Conservation (phyloP, 371 early-diverging fungal species). For the Capniomyces stellatus region DNA sequence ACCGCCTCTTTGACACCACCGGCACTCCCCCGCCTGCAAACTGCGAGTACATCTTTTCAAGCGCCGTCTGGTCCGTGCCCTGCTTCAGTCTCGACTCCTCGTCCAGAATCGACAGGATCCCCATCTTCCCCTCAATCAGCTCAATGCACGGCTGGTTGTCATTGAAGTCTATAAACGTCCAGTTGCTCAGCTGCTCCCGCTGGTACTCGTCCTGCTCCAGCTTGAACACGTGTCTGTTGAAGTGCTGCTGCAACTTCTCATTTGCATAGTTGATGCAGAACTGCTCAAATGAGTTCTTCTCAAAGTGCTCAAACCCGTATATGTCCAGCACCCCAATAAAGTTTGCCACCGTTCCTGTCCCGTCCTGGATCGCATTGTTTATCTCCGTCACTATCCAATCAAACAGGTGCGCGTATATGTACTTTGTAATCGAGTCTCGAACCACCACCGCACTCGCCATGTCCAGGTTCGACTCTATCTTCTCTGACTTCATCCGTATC, state of each 20-base stretch:
- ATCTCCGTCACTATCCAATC: conserved; percentile 79
- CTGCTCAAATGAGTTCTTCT: conserved; percentile 98
- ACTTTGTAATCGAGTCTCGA: conserved; percentile 86
- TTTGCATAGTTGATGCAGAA: conserved; percentile 98
- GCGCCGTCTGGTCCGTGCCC: conserved; percentile 64
- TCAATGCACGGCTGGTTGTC: conserved; percentile 99
- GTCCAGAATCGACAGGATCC: conserved; percentile 89
- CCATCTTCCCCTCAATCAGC: conserved; percentile 90
- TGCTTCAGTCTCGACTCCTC: conserved; percentile 87
- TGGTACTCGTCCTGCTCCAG: conserved; percentile 92
- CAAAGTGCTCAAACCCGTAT: conserved; percentile 93
- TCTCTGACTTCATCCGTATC: conserved; percentile 70
- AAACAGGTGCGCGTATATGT: conserved; percentile 79
- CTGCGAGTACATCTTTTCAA: conserved; percentile 65
- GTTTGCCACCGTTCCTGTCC: conserved; percentile 26
- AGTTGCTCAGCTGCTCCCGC: conserved; percentile 68
- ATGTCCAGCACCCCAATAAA: conserved; percentile 96
- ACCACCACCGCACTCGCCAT: conserved; percentile 58
- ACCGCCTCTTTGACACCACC: background rate
- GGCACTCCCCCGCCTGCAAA: conserved; percentile 29
- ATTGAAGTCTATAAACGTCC: conserved; percentile 85
- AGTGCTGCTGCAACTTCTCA: conserved; percentile 94
- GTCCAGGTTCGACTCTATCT: conserved; percentile 57
- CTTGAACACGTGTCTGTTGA: conserved; percentile 85
- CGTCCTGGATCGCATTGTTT: conserved; percentile 54